A percentile compares a stretch with the other conserved stretches of the same genome.
phyloP scores from a whole-genome alignment of 2,329 filamentous ascomycete species.

The Trichoderma pleuroti region DNA sequence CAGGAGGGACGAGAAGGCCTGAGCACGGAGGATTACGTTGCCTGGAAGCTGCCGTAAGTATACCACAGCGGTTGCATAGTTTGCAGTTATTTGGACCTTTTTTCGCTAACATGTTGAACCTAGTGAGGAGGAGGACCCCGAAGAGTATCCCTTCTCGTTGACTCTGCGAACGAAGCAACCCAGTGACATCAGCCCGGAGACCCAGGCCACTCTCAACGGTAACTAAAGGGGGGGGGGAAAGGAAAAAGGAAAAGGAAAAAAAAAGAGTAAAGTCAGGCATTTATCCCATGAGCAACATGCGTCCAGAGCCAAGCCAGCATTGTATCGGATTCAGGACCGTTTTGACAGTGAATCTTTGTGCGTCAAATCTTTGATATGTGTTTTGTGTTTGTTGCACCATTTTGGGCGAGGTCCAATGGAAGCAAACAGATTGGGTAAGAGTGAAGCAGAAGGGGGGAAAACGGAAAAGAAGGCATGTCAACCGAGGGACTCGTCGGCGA shows the following conservation, averaged over 20 bases:
- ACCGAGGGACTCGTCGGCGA: not conserved
- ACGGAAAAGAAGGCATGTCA: not conserved
- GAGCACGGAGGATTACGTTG: conserved; percentile 94
- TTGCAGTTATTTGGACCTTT: not conserved
- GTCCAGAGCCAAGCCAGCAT: conserved; percentile 1
- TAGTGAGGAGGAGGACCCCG: conserved; percentile 90
- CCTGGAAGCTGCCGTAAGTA: conserved; percentile 96
- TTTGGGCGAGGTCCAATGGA: not conserved
- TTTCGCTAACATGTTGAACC: conserved; percentile 23
- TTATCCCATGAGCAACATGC: not conserved
- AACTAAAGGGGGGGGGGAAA: not conserved
- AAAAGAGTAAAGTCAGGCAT: not conserved
- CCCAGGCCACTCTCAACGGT: conserved; percentile 23
- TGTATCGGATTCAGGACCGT: not conserved
- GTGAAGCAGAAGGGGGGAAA: not conserved
- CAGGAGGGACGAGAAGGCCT: conserved; percentile 92
- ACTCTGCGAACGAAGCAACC: conserved; percentile 53
- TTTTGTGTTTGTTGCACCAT: conserved; percentile 4
- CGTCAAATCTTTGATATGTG: conserved; percentile 8
- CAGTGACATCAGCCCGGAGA: conserved; percentile 32
- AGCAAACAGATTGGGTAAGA: conserved; percentile 15
- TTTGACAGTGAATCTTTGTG: not conserved
- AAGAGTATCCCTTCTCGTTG: conserved; percentile 60
- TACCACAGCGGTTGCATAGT: not conserved
- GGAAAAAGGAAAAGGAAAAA: not conserved